These are phyloP conservation scores for Termitomyces sp. DNA, from an alignment of 768 basidiomycete species.

Conservation along the genomic window DNA sequence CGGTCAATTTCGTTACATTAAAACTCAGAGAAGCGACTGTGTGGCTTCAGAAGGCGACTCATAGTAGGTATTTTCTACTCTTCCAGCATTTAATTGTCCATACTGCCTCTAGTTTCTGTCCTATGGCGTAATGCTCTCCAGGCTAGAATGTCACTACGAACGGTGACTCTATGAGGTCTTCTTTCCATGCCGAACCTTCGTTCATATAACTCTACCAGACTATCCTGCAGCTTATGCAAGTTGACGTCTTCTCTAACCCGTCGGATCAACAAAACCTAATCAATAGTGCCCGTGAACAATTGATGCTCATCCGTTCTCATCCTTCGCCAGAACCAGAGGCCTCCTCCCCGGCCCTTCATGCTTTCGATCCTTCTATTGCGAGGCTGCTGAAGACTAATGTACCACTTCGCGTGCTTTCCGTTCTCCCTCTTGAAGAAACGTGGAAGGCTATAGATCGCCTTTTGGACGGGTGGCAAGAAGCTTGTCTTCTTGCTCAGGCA, in stretches of 20 bases:
- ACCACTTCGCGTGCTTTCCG: constrained; percentile 55
- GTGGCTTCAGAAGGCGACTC: constrained; percentile 48
- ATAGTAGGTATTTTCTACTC: constrained; percentile 27
- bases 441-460: constrained; percentile 47
- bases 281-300: constrained; percentile 30
- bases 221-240: constrained; percentile 44
- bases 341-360: constrained; percentile 42
- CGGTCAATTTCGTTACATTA: constrained; percentile 44
- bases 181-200: background rate
- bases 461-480: constrained; percentile 52
- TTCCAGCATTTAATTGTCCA: background rate
- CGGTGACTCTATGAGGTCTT: constrained; percentile 28
- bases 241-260: constrained; percentile 31
- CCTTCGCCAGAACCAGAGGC: constrained; percentile 30
- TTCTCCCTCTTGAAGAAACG: constrained; percentile 41
- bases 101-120: constrained; percentile 29
- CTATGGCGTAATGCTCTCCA: constrained; percentile 46
- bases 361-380: constrained; percentile 63
- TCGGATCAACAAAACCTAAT: constrained; percentile 32
- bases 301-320: constrained; percentile 32
- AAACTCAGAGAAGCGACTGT: constrained; percentile 53
- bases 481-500: constrained; percentile 37
- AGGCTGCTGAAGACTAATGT: constrained; percentile 63
- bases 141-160: constrained; percentile 51
- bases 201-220: constrained; percentile 23